Percentiles rank a stretch among this genome's conserved stretches.
Conservation (phyloP, 2,329 filamentous ascomycete species). For the Colletotrichum eleusines region DNA sequence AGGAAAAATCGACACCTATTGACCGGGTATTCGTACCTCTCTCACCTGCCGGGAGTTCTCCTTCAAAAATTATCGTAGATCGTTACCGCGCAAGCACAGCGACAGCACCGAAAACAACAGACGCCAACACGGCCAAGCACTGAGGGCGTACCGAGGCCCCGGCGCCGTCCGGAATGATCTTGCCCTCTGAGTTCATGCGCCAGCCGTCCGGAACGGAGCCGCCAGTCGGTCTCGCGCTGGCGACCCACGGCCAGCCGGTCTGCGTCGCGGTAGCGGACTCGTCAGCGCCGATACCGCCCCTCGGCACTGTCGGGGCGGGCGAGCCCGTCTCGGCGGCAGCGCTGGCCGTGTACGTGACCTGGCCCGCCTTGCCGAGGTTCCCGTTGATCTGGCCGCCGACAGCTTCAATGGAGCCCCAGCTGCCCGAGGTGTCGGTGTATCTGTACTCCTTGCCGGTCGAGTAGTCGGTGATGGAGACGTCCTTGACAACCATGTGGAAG, state of each 20-base stretch:
- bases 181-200: slow-evolving; percentile 82
- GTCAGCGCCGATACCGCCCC: slow-evolving; percentile 73
- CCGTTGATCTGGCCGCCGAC: slow-evolving; percentile 83
- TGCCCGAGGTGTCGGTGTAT: slow-evolving; percentile 83
- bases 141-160: slow-evolving; percentile 56
- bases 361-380: slow-evolving; percentile 68
- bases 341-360: slow-evolving; percentile 63
- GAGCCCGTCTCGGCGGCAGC: slow-evolving; percentile 74
- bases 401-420: slow-evolving; percentile 84
- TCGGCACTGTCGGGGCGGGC: slow-evolving; percentile 74
- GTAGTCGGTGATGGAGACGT: slow-evolving; percentile 85
- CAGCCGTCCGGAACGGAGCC: slow-evolving; percentile 80
- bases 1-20: background rate
- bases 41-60: background rate
- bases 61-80: background rate
- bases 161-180: slow-evolving; percentile 77
- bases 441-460: slow-evolving; percentile 88
- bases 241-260: slow-evolving; percentile 78
- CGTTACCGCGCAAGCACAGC: slow-evolving; percentile 34
- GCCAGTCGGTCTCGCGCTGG: slow-evolving; percentile 63
- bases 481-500: slow-evolving; percentile 87
- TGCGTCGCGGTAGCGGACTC: slow-evolving; percentile 65
- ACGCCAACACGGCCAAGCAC: slow-evolving; percentile 45
- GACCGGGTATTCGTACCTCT: background rate
- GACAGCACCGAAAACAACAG: slow-evolving; percentile 45